These are phyloP conservation scores for Abrus pulchellus DNA, from an alignment of 306 rosid genomes.

Conservation along the genomic window DNA sequence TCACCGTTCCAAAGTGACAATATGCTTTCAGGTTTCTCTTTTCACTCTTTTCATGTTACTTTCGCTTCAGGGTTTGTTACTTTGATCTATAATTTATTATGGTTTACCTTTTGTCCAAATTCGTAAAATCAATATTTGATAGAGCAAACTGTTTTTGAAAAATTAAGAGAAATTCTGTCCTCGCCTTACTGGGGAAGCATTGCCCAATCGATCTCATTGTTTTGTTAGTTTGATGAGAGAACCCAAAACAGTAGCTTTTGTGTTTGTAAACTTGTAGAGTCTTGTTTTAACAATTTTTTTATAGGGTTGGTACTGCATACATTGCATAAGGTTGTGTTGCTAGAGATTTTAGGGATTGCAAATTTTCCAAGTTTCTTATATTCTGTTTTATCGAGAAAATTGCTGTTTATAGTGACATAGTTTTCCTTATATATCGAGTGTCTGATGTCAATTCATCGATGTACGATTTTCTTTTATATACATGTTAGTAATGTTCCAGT, in stretches of 20 bases:
- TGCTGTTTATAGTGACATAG: background rate
- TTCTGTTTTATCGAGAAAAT: background rate
- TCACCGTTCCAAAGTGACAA: constrained; percentile 29
- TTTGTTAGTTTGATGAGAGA: background rate
- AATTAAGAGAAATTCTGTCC: background rate
- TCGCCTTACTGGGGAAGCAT: background rate
- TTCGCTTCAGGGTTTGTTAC: background rate
- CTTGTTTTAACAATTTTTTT: constrained; percentile 1
- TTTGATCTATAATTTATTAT: too few relatives aligned
- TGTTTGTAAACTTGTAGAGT: background rate
- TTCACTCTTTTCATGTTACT: background rate
- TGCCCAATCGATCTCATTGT: background rate
- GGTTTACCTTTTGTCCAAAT: background rate
- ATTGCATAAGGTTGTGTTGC: background rate
- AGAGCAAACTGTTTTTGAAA: background rate
- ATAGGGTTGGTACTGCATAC: background rate
- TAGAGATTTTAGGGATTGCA: constrained; percentile 1
- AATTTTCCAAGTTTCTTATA: constrained; percentile 5
- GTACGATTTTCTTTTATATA: background rate
- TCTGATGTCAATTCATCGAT: background rate
- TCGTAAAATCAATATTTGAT: background rate
- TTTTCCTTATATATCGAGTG: background rate
- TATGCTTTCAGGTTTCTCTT: constrained; percentile 51
- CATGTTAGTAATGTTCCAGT: background rate
- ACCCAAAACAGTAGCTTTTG: background rate